Percentiles rank a stretch among this genome's conserved stretches.
These are phyloP conservation scores for Agaricus bisporus DNA, from an alignment of 768 basidiomycete genomes.

Conservation along the genomic window DNA sequence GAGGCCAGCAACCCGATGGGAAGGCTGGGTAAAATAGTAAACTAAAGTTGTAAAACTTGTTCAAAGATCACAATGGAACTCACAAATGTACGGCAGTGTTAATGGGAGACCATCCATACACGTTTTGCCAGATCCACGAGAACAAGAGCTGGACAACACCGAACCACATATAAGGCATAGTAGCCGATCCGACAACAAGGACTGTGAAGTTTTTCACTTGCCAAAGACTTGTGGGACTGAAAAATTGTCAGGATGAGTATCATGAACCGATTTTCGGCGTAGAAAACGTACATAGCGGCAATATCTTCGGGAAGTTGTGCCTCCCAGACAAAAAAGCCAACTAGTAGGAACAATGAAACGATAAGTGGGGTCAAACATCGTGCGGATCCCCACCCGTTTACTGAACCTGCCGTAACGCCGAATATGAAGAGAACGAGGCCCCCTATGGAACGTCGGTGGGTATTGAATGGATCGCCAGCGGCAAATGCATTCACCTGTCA, in stretches of 20 bases:
- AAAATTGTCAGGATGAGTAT: neutral
- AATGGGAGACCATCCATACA: slow-evolving; percentile 28
- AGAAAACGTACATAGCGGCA: slow-evolving; percentile 31
- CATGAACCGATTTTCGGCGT: neutral
- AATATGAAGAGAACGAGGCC: slow-evolving; percentile 30
- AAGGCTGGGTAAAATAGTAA: slow-evolving; percentile 17
- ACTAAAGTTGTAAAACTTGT: neutral
- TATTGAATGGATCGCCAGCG: neutral
- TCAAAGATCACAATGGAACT: slow-evolving; percentile 7
- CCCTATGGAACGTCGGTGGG: slow-evolving; percentile 12
- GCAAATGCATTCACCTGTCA: neutral
- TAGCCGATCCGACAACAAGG: slow-evolving; percentile 24
- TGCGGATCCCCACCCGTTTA: slow-evolving; percentile 38
- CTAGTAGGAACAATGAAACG: slow-evolving; percentile 29
- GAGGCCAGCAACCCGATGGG: slow-evolving; percentile 32
- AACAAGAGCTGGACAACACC: slow-evolving; percentile 26
- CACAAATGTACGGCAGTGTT: slow-evolving; percentile 31
- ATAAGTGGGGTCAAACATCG: slow-evolving; percentile 36
- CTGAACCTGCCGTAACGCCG: slow-evolving; percentile 35
- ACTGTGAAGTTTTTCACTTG: slow-evolving; percentile 32
- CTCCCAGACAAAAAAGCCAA: slow-evolving; percentile 45
- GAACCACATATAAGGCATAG: slow-evolving; percentile 36
- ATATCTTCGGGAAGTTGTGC: slow-evolving; percentile 25
- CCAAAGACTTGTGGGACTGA: slow-evolving; percentile 26
- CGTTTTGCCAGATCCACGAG: slow-evolving; percentile 28